Conservation (phyloP, 805 yeast genomes). For the Metschnikowia cerradonensis region DNA sequence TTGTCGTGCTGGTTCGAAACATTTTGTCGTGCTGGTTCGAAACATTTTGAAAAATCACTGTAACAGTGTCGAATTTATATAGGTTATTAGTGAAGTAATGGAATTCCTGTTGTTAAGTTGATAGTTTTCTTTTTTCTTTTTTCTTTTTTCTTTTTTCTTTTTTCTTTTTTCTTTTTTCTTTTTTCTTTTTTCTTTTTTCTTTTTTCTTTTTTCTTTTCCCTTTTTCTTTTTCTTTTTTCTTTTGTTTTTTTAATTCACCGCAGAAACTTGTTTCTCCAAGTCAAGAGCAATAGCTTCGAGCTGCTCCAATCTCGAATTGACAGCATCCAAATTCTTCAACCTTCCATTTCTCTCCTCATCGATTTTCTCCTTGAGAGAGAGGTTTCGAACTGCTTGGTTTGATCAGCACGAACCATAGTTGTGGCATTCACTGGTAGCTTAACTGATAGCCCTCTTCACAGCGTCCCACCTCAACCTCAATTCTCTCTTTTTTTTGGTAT, state of each 20-base stretch:
- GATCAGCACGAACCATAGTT: conserved; percentile 60
- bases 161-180: too few species aligned
- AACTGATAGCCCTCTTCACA: conserved; percentile 57
- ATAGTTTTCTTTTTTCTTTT: too few species aligned
- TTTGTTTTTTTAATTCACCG: conserved; percentile 1
- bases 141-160: too few species aligned
- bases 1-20: too few species aligned
- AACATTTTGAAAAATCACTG: too few species aligned
- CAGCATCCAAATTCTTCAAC: conserved; percentile 60
- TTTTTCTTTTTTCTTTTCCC: too few species aligned
- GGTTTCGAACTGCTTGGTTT: conserved; percentile 62
- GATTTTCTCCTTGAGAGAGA: conserved; percentile 51
- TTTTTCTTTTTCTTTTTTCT: too few species aligned
- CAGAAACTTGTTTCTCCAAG: conserved; percentile 35
- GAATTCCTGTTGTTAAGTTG: too few species aligned
- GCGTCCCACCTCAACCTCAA: conserved; percentile 62
- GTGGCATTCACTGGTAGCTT: conserved; percentile 77
- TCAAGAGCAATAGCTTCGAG: conserved; percentile 52
- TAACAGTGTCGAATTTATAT: too few species aligned
- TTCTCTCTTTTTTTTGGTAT: conserved; percentile 47
- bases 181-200: too few species aligned
- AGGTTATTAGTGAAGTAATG: too few species aligned
- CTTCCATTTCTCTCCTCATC: conserved; percentile 65
- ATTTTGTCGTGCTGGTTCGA: too few species aligned
- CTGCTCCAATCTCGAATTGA: conserved; percentile 50